Evolutionary conservation across 2,329 filamentous ascomycete species (phyloP).

Genomic region (Fusarium concolor): DNA sequence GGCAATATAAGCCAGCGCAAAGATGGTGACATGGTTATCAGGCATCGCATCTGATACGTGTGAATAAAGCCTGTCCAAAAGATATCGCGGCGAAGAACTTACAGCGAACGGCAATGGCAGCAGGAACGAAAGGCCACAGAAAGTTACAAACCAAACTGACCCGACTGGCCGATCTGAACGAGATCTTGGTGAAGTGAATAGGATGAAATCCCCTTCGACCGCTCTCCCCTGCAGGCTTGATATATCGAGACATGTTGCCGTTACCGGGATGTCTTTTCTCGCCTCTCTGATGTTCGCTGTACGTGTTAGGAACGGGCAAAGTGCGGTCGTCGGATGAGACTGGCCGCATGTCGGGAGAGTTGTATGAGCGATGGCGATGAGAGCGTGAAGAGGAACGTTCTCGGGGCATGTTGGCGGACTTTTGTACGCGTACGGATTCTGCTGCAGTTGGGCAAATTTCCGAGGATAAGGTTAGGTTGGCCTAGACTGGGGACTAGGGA

Average conservation of each 20-base stretch:
- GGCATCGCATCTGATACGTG: conserved; percentile 49
- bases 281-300: conserved; percentile 31
- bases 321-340: conserved; percentile 23
- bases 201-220: conserved; percentile 59
- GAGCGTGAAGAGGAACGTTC: conserved; percentile 37
- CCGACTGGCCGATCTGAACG: conserved; percentile 57
- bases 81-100: conserved; percentile 15
- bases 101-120: conserved; percentile 59
- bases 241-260: conserved; percentile 27
- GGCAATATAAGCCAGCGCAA: conserved; percentile 61
- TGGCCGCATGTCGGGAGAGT: conserved; percentile 22
- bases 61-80: conserved; percentile 9
- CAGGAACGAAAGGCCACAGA: conserved; percentile 63
- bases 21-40: conserved; percentile 57
- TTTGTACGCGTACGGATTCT: conserved; percentile 2
- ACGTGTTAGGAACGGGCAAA: conserved; percentile 47
- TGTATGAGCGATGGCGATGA: conserved; percentile 28
- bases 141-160: conserved; percentile 61
- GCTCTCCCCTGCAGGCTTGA: conserved; percentile 56
- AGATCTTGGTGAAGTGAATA: conserved; percentile 57
- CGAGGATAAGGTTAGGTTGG: conserved; percentile 2
- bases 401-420: conserved; percentile 23
- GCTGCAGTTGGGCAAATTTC: conserved; percentile 3
- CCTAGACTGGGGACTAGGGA: background rate
- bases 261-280: conserved; percentile 2